Percentiles rank a stretch among this genome's conserved stretches.
Conservation (phyloP, 192 early-diverging fungal species). For the Paraglomus brasilianum region DNA sequence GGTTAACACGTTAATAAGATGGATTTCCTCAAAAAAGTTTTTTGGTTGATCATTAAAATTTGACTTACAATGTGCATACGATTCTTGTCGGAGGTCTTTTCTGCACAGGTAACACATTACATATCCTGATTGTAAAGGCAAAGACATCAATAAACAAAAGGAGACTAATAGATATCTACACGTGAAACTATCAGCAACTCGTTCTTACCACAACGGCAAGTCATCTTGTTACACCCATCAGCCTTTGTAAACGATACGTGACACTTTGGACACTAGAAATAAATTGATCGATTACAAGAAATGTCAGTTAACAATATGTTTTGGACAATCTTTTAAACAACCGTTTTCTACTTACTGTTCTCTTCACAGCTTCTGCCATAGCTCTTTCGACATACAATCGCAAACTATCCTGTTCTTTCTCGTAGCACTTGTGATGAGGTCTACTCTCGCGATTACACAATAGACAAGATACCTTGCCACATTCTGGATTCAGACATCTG, state of each 20-base stretch:
- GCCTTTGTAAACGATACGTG: conserved; percentile 53
- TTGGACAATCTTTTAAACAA: background rate
- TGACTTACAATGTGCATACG: conserved; percentile 49
- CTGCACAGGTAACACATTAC: conserved; percentile 65
- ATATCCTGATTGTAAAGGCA: conserved; percentile 35
- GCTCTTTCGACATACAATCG: conserved; percentile 59
- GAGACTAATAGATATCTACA: background rate
- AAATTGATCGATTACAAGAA: background rate
- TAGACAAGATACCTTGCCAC: conserved; percentile 46
- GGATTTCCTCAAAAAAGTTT: background rate
- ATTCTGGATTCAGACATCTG: conserved; percentile 52
- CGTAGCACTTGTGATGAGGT: conserved; percentile 50
- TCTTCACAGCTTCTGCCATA: conserved; percentile 59
- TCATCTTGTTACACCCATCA: conserved; percentile 67
- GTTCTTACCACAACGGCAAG: conserved; percentile 50
- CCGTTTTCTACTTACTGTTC: conserved; percentile 48
- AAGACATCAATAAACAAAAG: background rate
- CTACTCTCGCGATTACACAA: conserved; percentile 42
- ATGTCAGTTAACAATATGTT: background rate
- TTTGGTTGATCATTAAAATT: background rate
- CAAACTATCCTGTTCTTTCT: conserved; percentile 50
- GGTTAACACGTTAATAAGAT: background rate
- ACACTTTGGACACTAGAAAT: conserved; percentile 54
- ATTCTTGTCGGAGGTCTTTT: conserved; percentile 54
- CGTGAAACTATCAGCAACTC: background rate